These are phyloP conservation scores for Xylaria sp. DNA, from an alignment of 2,329 filamentous ascomycete genomes.

Conservation along the genomic window DNA sequence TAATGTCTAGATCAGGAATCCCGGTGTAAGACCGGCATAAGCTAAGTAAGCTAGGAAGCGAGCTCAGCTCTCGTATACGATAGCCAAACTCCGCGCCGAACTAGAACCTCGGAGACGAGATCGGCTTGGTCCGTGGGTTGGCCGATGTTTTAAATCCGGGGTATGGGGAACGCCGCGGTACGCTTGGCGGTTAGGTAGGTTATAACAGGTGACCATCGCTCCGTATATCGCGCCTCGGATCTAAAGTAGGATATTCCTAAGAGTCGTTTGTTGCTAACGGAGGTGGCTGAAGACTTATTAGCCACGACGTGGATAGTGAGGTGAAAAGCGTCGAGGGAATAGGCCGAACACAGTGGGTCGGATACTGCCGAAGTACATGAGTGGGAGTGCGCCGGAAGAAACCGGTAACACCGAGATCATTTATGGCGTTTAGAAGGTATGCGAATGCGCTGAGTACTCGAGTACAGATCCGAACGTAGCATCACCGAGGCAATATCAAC, in stretches of 20 bases:
- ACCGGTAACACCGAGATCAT: too few relatives aligned
- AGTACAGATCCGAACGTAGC: too few relatives aligned
- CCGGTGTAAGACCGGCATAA: background rate
- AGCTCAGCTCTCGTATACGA: background rate
- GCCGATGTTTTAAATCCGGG: conserved; percentile 5
- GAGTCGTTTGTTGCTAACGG: background rate
- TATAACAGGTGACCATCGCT: background rate
- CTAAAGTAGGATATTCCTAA: background rate
- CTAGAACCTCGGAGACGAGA: background rate
- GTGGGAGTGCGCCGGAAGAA: too few relatives aligned
- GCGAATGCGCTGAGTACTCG: background rate
- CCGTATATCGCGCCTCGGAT: background rate
- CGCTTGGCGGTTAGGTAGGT: background rate
- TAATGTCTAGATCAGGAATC: background rate
- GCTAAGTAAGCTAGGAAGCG: background rate
- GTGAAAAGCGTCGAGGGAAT: too few relatives aligned
- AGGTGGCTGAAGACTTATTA: background rate
- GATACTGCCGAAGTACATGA: too few relatives aligned
- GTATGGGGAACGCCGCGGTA: background rate
- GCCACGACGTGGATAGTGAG: background rate
- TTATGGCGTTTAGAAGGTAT: too few relatives aligned
- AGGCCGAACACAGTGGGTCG: too few relatives aligned
- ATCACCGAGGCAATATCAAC: background rate
- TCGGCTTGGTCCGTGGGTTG: conserved; percentile 2
- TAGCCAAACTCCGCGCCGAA: conserved; percentile 1